These are phyloP conservation scores for Cylindrodendrum hubeiense DNA, from an alignment of 2,329 filamentous ascomycete species.

Conservation along the genomic window DNA sequence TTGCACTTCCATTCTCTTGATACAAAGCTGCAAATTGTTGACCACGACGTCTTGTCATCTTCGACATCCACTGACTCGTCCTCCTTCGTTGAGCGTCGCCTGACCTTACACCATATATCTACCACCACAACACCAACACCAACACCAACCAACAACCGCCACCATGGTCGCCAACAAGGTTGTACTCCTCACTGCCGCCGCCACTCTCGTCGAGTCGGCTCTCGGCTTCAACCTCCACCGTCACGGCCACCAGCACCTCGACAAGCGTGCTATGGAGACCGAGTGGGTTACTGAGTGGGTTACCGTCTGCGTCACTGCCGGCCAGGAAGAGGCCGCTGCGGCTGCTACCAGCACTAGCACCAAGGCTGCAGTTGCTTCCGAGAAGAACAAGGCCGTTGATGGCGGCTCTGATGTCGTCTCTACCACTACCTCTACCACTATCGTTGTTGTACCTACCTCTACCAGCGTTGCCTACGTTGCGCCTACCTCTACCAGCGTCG, in stretches of 20 bases:
- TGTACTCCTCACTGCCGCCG: constrained; percentile 55
- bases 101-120: constrained; percentile 4
- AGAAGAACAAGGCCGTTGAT: constrained; percentile 4
- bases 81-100: background rate
- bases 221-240: constrained; percentile 58
- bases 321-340: constrained; percentile 42
- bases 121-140: constrained; percentile 14
- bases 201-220: constrained; percentile 58
- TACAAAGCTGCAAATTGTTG: constrained; percentile 22
- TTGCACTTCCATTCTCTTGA: constrained; percentile 30
- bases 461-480: constrained; percentile 16
- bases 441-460: constrained; percentile 23
- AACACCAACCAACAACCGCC: constrained; percentile 31
- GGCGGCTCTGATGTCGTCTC: constrained; percentile 10
- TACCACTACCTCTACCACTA: constrained; percentile 28
- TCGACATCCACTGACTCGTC: constrained; percentile 5
- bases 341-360: constrained; percentile 23
- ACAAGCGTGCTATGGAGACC: constrained; percentile 48
- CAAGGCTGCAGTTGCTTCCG: constrained; percentile 14
- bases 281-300: constrained; percentile 56
- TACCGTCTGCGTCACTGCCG: constrained; percentile 54
- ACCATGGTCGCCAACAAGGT: constrained; percentile 60
- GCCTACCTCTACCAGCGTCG: constrained; percentile 11
- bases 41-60: constrained; percentile 25
- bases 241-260: constrained; percentile 52